A percentile compares a stretch with the other conserved stretches of the same genome.
Evolutionary conservation across 73 alveolate genomes (phyloP).

Genomic region (Tetrahymena elliotti): DNA sequence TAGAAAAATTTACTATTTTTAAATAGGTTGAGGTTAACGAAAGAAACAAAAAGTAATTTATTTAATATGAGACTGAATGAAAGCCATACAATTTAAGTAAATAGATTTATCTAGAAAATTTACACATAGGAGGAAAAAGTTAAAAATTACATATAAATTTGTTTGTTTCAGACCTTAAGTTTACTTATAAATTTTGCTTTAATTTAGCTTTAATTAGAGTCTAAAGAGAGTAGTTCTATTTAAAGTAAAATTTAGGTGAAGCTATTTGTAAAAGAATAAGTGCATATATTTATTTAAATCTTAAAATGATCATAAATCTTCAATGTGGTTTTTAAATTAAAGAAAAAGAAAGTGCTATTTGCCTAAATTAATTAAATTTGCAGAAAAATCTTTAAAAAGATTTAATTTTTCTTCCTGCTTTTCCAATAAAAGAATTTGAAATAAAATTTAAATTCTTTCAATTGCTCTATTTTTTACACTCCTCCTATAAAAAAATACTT

Average conservation of each 20-base stretch:
- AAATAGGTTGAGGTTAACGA: no score
- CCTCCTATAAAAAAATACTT: no score
- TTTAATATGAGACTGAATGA: background rate
- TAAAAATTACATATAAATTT: no score
- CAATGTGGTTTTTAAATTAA: no score
- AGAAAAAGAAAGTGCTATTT: background rate
- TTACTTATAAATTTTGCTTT: background rate
- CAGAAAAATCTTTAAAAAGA: background rate
- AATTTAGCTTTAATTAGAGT: background rate
- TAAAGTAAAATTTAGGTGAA: background rate
- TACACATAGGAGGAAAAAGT: background rate
- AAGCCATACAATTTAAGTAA: background rate
- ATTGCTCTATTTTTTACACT: background rate
- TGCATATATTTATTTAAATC: background rate
- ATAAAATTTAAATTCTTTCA: background rate
- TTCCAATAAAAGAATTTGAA: background rate
- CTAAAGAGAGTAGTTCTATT: background rate
- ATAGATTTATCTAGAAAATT: background rate
- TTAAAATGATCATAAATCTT: background rate
- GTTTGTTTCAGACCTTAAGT: no score
- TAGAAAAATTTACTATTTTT: no score
- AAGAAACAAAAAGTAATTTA: no score
- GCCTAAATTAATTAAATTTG: no score
- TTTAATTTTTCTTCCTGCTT: background rate
- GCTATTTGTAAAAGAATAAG: background rate